phyloP scores from a whole-genome alignment of 176 grass and related monocot genomes.

The Carex cristatella region DNA sequence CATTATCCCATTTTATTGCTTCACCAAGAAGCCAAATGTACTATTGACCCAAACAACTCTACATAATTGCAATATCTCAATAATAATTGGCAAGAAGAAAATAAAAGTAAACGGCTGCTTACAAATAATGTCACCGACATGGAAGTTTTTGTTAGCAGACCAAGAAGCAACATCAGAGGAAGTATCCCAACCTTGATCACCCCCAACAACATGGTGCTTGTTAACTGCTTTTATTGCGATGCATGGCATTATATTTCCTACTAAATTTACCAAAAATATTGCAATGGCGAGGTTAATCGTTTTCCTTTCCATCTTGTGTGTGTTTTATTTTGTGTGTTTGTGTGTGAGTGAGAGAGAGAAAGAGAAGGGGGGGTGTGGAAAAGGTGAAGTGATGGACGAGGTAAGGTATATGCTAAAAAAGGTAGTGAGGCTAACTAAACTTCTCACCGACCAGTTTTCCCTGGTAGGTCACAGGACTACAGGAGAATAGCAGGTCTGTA shows the following conservation, averaged over 20 bases:
- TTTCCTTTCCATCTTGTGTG: background rate
- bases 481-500: slow-evolving; percentile 11
- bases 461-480: background rate
- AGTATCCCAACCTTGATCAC: slow-evolving; percentile 36
- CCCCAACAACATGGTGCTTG: slow-evolving; percentile 45
- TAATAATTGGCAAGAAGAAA: background rate
- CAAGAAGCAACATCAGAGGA: slow-evolving; percentile 33
- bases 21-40: background rate
- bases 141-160: slow-evolving; percentile 21
- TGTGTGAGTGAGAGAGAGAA: background rate
- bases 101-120: background rate
- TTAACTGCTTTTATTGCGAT: background rate
- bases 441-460: slow-evolving; percentile 29
- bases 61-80: background rate
- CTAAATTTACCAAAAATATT: background rate
- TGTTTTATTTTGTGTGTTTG: background rate
- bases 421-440: background rate
- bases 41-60: background rate
- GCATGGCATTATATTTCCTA: background rate
- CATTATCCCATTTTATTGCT: background rate
- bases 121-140: slow-evolving; percentile 32
- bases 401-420: slow-evolving; percentile 4
- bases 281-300: slow-evolving; percentile 6
- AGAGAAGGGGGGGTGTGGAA: background rate
- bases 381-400: slow-evolving; percentile 15